Evolutionary conservation across 208 protist genomes (phyloP).

Genomic region (Hexamita inflata): DNA sequence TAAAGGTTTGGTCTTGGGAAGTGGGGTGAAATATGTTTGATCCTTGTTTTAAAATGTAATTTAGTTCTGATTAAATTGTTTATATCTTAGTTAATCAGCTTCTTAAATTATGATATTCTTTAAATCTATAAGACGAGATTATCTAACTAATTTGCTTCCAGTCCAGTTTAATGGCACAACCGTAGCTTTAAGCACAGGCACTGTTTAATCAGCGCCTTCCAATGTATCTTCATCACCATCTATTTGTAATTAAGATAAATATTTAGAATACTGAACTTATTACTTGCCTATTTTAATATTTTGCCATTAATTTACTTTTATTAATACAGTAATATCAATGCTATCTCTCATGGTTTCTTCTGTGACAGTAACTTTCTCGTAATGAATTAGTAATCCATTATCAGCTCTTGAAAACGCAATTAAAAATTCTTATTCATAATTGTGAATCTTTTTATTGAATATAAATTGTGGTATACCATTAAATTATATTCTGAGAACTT

Average conservation of each 20-base stretch:
- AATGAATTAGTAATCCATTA: conserved; percentile 71
- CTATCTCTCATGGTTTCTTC: conserved; percentile 52
- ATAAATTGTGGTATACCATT: conserved; percentile 66
- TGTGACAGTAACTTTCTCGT: conserved; percentile 60
- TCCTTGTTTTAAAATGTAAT: neutral
- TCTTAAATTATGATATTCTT: neutral
- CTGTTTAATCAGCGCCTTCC: neutral
- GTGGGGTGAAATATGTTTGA: conserved; percentile 9
- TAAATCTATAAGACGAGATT: neutral
- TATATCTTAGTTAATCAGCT: neutral
- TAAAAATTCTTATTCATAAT: conserved; percentile 62
- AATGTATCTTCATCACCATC: neutral
- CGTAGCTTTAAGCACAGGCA: neutral
- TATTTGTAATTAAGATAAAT: neutral
- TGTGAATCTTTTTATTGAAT: conserved; percentile 76
- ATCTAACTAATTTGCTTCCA: neutral
- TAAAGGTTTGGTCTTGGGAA: conserved; percentile 9
- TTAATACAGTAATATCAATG: neutral
- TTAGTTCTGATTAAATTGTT: neutral
- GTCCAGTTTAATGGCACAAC: neutral
- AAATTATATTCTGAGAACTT: conserved; percentile 70
- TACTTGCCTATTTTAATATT: neutral
- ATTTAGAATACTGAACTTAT: neutral
- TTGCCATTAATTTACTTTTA: neutral
- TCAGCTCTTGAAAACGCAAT: conserved; percentile 83